Conservation (phyloP, 2,329 filamentous ascomycete genomes). For the Neurospora sp. region DNA sequence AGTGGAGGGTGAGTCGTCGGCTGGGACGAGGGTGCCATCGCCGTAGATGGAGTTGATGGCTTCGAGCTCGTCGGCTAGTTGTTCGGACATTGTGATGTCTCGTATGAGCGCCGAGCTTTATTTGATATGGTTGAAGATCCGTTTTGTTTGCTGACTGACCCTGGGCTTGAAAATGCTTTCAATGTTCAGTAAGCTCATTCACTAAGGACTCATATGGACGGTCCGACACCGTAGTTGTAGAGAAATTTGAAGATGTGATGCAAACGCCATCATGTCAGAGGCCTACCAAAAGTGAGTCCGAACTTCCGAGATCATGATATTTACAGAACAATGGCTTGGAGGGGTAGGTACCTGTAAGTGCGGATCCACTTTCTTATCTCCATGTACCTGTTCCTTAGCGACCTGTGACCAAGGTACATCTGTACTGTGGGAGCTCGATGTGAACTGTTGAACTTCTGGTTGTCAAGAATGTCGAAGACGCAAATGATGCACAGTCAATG, state of each 20-base stretch:
- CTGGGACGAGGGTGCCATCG: constrained; percentile 45
- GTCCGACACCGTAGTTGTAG: neutral
- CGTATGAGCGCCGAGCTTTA: neutral
- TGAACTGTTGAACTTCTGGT: neutral
- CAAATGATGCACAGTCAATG: neutral
- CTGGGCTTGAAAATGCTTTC: no score
- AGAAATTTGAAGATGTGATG: neutral
- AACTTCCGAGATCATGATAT: neutral
- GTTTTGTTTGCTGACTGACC: no score
- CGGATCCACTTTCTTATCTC: neutral
- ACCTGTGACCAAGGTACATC: neutral
- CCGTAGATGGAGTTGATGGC: constrained; percentile 82
- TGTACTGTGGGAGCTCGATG: neutral
- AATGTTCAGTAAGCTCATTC: no score
- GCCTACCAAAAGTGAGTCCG: neutral
- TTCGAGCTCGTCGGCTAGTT: constrained; percentile 63
- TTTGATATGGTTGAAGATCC: neutral
- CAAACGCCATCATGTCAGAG: neutral
- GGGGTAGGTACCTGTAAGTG: neutral
- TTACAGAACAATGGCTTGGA: neutral
- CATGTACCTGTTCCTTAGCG: neutral
- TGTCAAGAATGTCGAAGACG: neutral
- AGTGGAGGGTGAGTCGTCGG: constrained; percentile 27
- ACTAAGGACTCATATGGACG: neutral
- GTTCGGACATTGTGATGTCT: constrained; percentile 37